These are phyloP conservation scores for Botrytis sinoallii DNA, from an alignment of 2,329 filamentous ascomycete genomes.

Conservation along the genomic window DNA sequence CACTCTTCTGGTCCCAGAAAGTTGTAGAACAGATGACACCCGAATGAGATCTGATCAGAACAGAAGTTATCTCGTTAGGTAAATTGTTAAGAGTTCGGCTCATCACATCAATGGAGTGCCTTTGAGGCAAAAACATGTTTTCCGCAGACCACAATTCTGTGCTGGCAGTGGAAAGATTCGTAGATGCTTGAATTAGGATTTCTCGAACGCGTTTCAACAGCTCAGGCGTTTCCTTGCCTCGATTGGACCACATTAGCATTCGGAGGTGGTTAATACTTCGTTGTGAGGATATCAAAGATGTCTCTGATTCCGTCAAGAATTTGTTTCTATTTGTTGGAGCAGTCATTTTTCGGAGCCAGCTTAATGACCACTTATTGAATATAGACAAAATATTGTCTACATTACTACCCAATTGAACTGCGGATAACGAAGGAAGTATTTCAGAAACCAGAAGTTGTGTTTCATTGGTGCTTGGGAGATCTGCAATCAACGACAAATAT, in stretches of 20 bases:
- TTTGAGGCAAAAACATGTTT: constrained; percentile 4
- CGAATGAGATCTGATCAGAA: constrained; percentile 17
- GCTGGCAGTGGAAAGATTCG: background rate
- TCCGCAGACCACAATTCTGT: constrained; percentile 14
- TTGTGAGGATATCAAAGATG: background rate
- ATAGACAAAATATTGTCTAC: constrained; percentile 20
- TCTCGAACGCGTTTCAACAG: background rate
- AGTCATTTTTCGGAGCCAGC: constrained; percentile 20
- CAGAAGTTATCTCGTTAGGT: constrained; percentile 8
- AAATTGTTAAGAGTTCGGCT: constrained; percentile 22
- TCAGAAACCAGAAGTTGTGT: constrained; percentile 24
- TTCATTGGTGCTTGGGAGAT: constrained; percentile 22
- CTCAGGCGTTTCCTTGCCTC: background rate
- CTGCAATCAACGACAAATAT: constrained; percentile 24
- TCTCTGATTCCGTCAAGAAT: background rate
- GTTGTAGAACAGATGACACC: background rate
- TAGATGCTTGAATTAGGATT: background rate
- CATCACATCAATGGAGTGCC: constrained; percentile 22
- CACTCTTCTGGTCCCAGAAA: background rate
- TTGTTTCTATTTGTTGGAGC: background rate
- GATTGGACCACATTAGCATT: constrained; percentile 4
- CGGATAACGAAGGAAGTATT: constrained; percentile 27
- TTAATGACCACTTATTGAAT: constrained; percentile 23
- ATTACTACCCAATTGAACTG: constrained; percentile 25
- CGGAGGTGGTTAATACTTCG: background rate